These are phyloP conservation scores for Stagonosporopsis rhizophila DNA, from an alignment of 2,329 filamentous ascomycete genomes.

Conservation along the genomic window DNA sequence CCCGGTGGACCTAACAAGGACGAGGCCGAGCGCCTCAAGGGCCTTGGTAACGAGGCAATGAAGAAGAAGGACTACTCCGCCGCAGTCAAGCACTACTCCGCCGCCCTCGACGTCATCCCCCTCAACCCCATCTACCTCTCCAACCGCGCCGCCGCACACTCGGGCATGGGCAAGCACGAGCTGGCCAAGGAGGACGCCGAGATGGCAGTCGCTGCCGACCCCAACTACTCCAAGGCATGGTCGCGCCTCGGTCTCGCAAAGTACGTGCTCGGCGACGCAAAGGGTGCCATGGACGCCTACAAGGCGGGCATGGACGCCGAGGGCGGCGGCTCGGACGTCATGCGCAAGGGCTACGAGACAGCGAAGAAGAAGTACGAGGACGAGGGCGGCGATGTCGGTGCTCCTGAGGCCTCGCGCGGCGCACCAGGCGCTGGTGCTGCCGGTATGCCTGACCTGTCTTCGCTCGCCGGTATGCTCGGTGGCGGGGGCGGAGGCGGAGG, in stretches of 20 bases:
- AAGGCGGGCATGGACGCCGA: conserved; percentile 90
- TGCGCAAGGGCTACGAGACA: conserved; percentile 97
- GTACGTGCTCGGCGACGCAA: conserved; percentile 89
- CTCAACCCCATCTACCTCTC: conserved; percentile 95
- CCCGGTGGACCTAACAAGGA: conserved; percentile 66
- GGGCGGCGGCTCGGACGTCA: conserved; percentile 92
- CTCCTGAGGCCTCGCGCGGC: conserved; percentile 46
- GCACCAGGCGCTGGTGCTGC: conserved; percentile 62
- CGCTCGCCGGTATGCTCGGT: conserved; percentile 65
- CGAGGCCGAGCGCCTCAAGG: conserved; percentile 88
- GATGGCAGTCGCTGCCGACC: conserved; percentile 85
- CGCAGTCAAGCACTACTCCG: conserved; percentile 86
- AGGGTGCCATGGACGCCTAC: conserved; percentile 94
- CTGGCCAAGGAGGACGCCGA: conserved; percentile 88
- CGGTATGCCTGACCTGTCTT: conserved; percentile 85
- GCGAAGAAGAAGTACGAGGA: conserved; percentile 87
- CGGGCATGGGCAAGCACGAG: conserved; percentile 81
- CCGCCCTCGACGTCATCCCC: conserved; percentile 81
- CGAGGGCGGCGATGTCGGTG: conserved; percentile 66
- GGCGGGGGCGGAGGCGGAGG: conserved; percentile 71
- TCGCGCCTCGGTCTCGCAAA: conserved; percentile 88
- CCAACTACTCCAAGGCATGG: conserved; percentile 97
- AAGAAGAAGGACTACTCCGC: conserved; percentile 84
- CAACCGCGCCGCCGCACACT: conserved; percentile 95
- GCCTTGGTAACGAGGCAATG: conserved; percentile 93